These are phyloP conservation scores for Blastobotrys illinoisensis DNA, from an alignment of 1,139 yeast species.

Conservation along the genomic window DNA sequence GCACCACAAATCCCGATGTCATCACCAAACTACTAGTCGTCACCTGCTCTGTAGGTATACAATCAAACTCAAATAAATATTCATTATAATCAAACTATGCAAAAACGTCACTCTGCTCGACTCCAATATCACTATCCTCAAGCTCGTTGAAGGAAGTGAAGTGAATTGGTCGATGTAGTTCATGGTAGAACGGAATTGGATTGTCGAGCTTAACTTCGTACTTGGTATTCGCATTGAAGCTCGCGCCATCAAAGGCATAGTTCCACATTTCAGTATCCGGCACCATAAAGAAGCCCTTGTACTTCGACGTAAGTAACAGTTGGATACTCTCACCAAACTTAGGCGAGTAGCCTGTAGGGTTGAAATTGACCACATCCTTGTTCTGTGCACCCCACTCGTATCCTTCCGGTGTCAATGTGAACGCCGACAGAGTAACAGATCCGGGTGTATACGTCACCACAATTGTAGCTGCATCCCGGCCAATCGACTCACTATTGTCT, in stretches of 20 bases:
- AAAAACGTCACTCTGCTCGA: slow-evolving; percentile 68
- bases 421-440: slow-evolving; percentile 70
- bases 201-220: slow-evolving; percentile 67
- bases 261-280: slow-evolving; percentile 90
- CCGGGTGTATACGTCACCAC: slow-evolving; percentile 78
- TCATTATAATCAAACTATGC: slow-evolving; percentile 33
- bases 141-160: slow-evolving; percentile 68
- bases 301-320: slow-evolving; percentile 65
- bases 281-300: slow-evolving; percentile 78
- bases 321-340: slow-evolving; percentile 61
- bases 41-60: no score
- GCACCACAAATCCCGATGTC: background rate
- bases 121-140: slow-evolving; percentile 57
- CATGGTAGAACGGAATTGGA: slow-evolving; percentile 81
- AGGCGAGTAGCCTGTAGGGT: slow-evolving; percentile 61
- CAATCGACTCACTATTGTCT: slow-evolving; percentile 33
- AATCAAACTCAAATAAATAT: background rate
- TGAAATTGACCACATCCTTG: slow-evolving; percentile 45
- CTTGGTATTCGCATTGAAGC: slow-evolving; percentile 61
- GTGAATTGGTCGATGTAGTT: slow-evolving; percentile 82
- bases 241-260: slow-evolving; percentile 80
- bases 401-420: slow-evolving; percentile 57
- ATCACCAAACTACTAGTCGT: no score
- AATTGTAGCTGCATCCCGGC: slow-evolving; percentile 47
- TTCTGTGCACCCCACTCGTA: slow-evolving; percentile 71